These are phyloP conservation scores for Malassezia cuniculi DNA, from an alignment of 1,284 basidiomycete genomes.

Conservation along the genomic window DNA sequence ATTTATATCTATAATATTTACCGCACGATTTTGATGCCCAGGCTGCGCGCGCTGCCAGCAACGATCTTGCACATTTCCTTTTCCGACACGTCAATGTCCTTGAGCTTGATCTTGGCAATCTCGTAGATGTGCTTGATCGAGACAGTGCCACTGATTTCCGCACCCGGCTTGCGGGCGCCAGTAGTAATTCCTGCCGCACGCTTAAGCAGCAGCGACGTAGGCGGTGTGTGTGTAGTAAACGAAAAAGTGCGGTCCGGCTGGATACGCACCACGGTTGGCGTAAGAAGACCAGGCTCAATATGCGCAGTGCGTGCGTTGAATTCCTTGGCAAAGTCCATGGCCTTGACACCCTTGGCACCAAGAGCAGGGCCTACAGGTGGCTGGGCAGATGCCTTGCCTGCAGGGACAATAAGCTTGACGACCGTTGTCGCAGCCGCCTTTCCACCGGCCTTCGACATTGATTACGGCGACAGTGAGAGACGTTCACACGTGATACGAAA, in stretches of 20 bases:
- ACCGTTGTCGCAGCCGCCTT: conserved; percentile 24
- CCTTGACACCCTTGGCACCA: conserved; percentile 94
- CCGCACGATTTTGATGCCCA: conserved; percentile 14
- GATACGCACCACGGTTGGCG: conserved; percentile 79
- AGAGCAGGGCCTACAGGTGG: conserved; percentile 93
- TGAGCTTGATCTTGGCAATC: conserved; percentile 91
- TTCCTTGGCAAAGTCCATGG: conserved; percentile 93
- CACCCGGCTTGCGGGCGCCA: conserved; percentile 55
- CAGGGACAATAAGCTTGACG: conserved; percentile 65
- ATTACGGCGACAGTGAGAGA: conserved; percentile 1
- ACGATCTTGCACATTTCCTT: conserved; percentile 22
- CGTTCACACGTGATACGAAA: background rate
- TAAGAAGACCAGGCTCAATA: conserved; percentile 71
- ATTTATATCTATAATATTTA: background rate
- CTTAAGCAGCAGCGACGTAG: conserved; percentile 76
- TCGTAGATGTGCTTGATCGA: conserved; percentile 96
- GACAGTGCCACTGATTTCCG: conserved; percentile 65
- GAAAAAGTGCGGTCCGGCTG: conserved; percentile 89
- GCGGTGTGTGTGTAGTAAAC: conserved; percentile 62
- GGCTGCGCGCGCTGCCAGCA: conserved; percentile 13
- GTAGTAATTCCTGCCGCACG: conserved; percentile 80
- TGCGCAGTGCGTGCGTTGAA: conserved; percentile 62
- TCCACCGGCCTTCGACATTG: conserved; percentile 41
- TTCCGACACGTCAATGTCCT: conserved; percentile 50
- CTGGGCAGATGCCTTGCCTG: conserved; percentile 87